A percentile compares a stretch with the other conserved stretches of the same genome.
Evolutionary conservation across 306 rosid species (phyloP).

Genomic region (Medicago arabica): DNA sequence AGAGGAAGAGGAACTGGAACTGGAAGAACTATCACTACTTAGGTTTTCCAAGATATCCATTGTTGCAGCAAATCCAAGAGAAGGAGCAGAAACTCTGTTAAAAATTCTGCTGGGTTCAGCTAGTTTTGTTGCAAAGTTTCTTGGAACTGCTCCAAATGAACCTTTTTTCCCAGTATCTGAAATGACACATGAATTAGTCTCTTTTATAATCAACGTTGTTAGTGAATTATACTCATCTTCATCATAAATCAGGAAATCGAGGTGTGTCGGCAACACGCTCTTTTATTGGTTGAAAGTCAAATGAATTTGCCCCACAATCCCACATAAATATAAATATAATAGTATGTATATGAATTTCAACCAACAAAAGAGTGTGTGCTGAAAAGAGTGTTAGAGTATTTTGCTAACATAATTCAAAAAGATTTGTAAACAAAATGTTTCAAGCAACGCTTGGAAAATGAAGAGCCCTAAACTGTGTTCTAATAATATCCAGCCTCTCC

Average conservation of each 20-base stretch:
- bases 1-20: conserved; percentile 41
- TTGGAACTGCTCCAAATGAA: conserved; percentile 29
- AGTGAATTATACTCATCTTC: conserved; percentile 6
- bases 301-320: not conserved
- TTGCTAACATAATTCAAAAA: not conserved
- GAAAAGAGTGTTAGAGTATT: not conserved
- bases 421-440: not conserved
- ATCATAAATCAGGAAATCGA: not conserved
- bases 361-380: not conserved
- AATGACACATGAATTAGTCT: conserved; percentile 11
- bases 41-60: conserved; percentile 1
- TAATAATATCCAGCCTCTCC: too few relatives aligned
- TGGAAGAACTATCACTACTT: conserved; percentile 26
- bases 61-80: not conserved
- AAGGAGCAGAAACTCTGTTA: conserved; percentile 25
- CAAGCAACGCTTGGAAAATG: conserved; percentile 17
- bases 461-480: too few relatives aligned
- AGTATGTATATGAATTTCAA: too few relatives aligned
- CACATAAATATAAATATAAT: not conserved
- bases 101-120: not conserved
- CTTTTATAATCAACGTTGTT: conserved; percentile 18
- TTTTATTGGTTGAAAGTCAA: not conserved
- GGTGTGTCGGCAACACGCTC: not conserved
- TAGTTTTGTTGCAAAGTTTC: not conserved
- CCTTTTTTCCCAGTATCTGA: not conserved